phyloP scores from a whole-genome alignment of 2,329 filamentous ascomycete species.

The Uncinocarpus reesii region DNA sequence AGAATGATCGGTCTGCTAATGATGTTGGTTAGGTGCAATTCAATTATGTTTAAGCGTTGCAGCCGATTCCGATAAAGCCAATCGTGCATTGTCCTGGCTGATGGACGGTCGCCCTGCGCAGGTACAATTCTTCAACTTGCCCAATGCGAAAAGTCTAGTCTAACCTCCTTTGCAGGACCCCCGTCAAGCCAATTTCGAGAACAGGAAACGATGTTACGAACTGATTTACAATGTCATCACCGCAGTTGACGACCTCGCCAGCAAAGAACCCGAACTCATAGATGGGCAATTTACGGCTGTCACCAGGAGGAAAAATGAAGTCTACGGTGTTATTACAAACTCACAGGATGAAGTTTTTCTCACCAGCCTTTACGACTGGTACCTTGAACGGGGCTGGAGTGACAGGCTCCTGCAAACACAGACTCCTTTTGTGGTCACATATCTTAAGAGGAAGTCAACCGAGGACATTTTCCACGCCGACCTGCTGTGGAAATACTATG shows the following conservation, averaged over 20 bases:
- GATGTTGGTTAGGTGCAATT: conserved; percentile 58
- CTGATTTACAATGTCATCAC: conserved; percentile 75
- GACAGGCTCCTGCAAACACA: conserved; percentile 77
- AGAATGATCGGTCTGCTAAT: conserved; percentile 11
- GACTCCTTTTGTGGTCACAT: conserved; percentile 75
- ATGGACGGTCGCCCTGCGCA: conserved; percentile 65
- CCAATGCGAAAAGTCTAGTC: neutral
- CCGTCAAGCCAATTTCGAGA: conserved; percentile 56
- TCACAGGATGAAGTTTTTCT: conserved; percentile 92
- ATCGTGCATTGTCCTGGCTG: conserved; percentile 74
- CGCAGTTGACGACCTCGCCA: conserved; percentile 62
- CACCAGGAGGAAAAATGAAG: conserved; percentile 71
- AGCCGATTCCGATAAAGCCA: conserved; percentile 73
- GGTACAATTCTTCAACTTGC: conserved; percentile 24
- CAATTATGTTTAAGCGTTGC: conserved; percentile 77
- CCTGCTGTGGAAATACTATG: conserved; percentile 85
- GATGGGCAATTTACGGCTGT: conserved; percentile 70
- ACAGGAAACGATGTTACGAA: conserved; percentile 69
- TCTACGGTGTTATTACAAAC: conserved; percentile 78
- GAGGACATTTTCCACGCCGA: conserved; percentile 71
- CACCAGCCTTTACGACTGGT: conserved; percentile 96
- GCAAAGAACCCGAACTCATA: conserved; percentile 57
- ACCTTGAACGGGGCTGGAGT: conserved; percentile 71
- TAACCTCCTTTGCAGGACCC: conserved; percentile 45
- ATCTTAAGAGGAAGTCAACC: conserved; percentile 65